Evolutionary conservation across 306 rosid genomes (phyloP).

Genomic region (Cucurbita pepo): DNA sequence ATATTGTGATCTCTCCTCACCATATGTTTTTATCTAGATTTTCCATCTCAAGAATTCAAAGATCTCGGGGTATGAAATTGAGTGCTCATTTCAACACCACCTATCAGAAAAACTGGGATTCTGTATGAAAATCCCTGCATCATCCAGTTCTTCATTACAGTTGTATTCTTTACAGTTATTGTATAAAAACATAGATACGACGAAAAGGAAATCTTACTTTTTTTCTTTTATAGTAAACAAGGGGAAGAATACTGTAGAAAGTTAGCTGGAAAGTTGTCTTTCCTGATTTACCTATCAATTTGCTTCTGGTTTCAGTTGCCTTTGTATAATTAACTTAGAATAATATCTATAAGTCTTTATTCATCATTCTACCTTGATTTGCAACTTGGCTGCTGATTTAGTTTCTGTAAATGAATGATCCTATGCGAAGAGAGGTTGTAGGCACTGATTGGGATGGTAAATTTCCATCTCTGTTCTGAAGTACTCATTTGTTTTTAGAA

Average conservation of each 20-base stretch:
- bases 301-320: neutral
- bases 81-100: neutral
- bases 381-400: neutral
- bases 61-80: neutral
- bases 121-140: neutral
- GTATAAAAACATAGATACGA: neutral
- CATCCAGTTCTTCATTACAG: neutral
- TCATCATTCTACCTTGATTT: slow-evolving; percentile 4
- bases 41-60: neutral
- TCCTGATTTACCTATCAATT: neutral
- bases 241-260: neutral
- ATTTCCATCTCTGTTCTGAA: neutral
- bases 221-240: neutral
- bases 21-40: neutral
- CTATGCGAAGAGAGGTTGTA: neutral
- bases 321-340: neutral
- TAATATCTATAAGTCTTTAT: neutral
- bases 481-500: neutral
- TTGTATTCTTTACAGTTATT: neutral
- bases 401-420: neutral
- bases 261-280: neutral
- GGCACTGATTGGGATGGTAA: neutral
- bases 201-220: neutral
- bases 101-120: neutral
- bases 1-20: neutral